Evolutionary conservation across 2,329 filamentous ascomycete genomes (phyloP).

Genomic region (Fusarium azukiicola): DNA sequence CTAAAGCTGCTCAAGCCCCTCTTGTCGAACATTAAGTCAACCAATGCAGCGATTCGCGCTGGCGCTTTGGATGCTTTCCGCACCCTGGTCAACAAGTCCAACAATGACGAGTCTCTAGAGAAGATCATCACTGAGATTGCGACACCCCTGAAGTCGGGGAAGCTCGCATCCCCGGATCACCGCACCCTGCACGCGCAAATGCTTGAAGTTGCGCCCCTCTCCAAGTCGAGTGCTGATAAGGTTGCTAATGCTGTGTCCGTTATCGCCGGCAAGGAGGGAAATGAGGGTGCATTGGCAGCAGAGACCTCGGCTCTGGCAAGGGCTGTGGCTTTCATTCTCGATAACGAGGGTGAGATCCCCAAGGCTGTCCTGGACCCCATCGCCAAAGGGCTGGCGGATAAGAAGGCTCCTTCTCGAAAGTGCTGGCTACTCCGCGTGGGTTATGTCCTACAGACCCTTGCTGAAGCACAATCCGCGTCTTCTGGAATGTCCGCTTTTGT

Average conservation of each 20-base stretch:
- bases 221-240: conserved; percentile 81
- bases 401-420: conserved; percentile 88
- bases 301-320: conserved; percentile 87
- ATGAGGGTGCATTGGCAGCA: conserved; percentile 89
- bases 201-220: conserved; percentile 82
- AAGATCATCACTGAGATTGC: conserved; percentile 90
- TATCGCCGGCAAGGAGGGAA: conserved; percentile 91
- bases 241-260: conserved; percentile 83
- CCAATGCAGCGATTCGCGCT: conserved; percentile 87
- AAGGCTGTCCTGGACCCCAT: conserved; percentile 86
- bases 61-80: conserved; percentile 89
- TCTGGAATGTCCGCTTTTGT: conserved; percentile 72
- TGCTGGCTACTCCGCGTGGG: conserved; percentile 90
- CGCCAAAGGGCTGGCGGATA: conserved; percentile 91
- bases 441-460: conserved; percentile 81
- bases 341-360: conserved; percentile 80
- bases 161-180: conserved; percentile 92
- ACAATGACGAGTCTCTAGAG: conserved; percentile 77
- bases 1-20: conserved; percentile 91
- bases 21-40: conserved; percentile 94
- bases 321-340: conserved; percentile 81
- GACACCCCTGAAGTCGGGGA: conserved; percentile 89
- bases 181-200: conserved; percentile 91
- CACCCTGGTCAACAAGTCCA: conserved; percentile 81
- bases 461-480: conserved; percentile 68